Base-by-base conservation (phyloP, 108 stramenopile genomes). In the Cyclotella choctawhatcheeana region DNA sequence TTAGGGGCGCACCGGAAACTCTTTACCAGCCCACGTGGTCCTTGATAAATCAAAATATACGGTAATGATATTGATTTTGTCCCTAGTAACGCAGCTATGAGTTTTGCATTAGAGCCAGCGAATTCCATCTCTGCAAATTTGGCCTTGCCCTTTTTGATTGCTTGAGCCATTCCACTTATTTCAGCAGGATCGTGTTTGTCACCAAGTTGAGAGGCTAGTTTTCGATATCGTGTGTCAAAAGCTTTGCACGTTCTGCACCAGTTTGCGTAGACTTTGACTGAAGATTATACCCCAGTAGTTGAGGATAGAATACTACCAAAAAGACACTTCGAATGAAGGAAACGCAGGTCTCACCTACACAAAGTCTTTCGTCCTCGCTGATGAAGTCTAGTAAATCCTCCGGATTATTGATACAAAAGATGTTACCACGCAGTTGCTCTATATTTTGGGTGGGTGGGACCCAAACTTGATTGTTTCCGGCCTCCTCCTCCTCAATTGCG, bases 221-320 rank as follows among this genome's bases (percentile, higher is more conserved):
- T 74, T 10, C 69, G 67, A 33, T 83, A 83, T 0, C 73, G 56
- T 5, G 59, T 67, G 51, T 74, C 79, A 35, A 83, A 83, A 21
- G 66, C 60, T 30, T 67, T 51, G 54, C 82, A 83, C 5, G 79
- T 80, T 66, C 79, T 80, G 64, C 82, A 83, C 82, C 82, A 83
- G 44, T 51, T 64, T 29, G 82, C 82, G 25, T 76, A 81, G 17
- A 80, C 77, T 61, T 81, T 83, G 45, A 81, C 73, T 80, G 61
- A 30, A 31, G 29, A 31, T n/a, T n/a, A n/a, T n/a, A n/a, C n/a
- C n/a, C n/a, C n/a, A n/a, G n/a, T n/a, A n/a, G n/a, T n/a, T n/a
- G n/a, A n/a, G n/a, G n/a, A n/a, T n/a, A n/a, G n/a, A n/a, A n/a
- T n/a, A n/a, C n/a, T n/a, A n/a, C n/a, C n/a, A n/a, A n/a, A n/a